These are phyloP conservation scores for Cymbopogon citratus DNA, from an alignment of 176 grass and related monocot genomes.

Conservation along the genomic window DNA sequence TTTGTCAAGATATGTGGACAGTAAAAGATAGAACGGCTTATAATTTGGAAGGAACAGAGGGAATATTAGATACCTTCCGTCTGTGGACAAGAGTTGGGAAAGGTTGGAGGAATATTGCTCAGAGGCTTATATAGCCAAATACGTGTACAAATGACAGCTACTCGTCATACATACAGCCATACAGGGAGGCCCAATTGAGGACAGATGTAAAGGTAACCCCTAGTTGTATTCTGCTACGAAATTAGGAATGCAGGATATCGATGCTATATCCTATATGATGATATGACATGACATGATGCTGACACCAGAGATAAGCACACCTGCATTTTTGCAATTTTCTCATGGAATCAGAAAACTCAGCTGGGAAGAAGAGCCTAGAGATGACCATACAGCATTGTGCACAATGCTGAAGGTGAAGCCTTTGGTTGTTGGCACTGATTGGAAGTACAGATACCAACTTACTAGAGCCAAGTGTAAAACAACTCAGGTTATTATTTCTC, in stretches of 20 bases:
- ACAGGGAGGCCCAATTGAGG: not conserved
- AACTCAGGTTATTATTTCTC: not conserved
- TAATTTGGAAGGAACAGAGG: not conserved
- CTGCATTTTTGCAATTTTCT: slow-evolving; percentile 12
- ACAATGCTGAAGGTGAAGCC: not conserved
- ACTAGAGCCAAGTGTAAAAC: not conserved
- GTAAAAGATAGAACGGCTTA: not conserved
- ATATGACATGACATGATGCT: slow-evolving; percentile 26
- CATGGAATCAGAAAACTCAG: slow-evolving; percentile 8
- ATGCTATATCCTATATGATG: slow-evolving; percentile 13
- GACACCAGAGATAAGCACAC: not conserved
- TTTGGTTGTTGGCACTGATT: not conserved
- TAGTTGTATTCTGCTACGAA: slow-evolving; percentile 1
- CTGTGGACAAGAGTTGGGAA: not conserved
- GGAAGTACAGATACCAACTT: not conserved
- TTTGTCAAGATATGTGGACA: not conserved
- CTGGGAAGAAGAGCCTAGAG: not conserved
- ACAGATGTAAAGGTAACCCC: slow-evolving; percentile 15
- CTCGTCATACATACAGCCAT: not conserved
- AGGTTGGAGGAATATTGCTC: not conserved
- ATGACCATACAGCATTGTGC: not conserved
- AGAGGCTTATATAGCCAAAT: not conserved
- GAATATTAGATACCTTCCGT: not conserved
- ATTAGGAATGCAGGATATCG: slow-evolving; percentile 13
- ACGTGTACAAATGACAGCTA: not conserved